Percentiles rank a stretch among this genome's conserved stretches.
Evolutionary conservation across 1,139 yeast species (phyloP).

Genomic region (Kazachstania sp.): DNA sequence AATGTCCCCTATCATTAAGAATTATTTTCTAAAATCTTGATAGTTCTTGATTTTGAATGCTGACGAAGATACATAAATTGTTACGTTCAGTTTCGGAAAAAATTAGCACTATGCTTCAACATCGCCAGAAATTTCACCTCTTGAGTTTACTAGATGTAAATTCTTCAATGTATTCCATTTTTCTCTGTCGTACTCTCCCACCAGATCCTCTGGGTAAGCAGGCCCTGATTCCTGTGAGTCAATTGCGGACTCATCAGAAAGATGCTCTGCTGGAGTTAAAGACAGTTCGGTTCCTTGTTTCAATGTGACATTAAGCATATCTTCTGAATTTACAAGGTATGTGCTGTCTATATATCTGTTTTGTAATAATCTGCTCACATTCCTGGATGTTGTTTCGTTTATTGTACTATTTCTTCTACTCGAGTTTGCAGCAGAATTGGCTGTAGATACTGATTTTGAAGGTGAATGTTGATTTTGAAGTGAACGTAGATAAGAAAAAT

Average conservation of each 20-base stretch:
- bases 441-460: slow-evolving; percentile 14
- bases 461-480: slow-evolving; percentile 29
- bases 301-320: slow-evolving; percentile 5
- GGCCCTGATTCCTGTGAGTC: slow-evolving; percentile 8
- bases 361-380: slow-evolving; percentile 16
- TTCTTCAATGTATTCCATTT: slow-evolving; percentile 24
- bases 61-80: no score
- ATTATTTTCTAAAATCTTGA: no score
- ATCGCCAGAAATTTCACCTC: slow-evolving; percentile 2
- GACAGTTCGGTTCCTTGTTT: background rate
- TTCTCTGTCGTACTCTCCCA: slow-evolving; percentile 28
- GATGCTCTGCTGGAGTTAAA: background rate
- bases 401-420: slow-evolving; percentile 21
- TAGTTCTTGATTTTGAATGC: no score
- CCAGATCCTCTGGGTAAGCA: slow-evolving; percentile 21
- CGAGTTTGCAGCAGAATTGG: slow-evolving; percentile 4
- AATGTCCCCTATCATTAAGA: no score
- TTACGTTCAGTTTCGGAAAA: background rate
- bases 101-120: background rate
- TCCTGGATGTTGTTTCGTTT: slow-evolving; percentile 13
- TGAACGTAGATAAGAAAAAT: slow-evolving; percentile 26
- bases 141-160: slow-evolving; percentile 10
- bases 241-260: slow-evolving; percentile 9
- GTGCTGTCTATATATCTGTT: slow-evolving; percentile 10
- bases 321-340: slow-evolving; percentile 3